phyloP scores from a whole-genome alignment of 768 basidiomycete genomes.

The Lanmaoa rubissima region DNA sequence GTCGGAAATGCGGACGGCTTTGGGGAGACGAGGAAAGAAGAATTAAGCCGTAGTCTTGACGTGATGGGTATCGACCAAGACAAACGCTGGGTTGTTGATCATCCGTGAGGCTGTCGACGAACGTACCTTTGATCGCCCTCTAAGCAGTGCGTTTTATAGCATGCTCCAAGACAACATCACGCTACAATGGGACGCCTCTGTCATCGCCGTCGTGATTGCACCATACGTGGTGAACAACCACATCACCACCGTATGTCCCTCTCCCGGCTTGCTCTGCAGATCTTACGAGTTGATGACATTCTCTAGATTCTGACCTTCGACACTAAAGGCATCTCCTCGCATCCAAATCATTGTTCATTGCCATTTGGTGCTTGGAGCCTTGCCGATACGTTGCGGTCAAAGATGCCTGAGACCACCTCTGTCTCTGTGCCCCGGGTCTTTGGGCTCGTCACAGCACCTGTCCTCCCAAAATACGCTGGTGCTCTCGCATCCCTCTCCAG shows the following conservation, averaged over 20 bases:
- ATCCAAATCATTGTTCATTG: conserved; percentile 83
- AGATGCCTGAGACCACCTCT: conserved; percentile 29
- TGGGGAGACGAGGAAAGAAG: conserved; percentile 55
- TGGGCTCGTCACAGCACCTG: conserved; percentile 57
- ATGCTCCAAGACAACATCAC: conserved; percentile 76
- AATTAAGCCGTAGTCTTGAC: conserved; percentile 63
- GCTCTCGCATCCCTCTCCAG: conserved; percentile 48
- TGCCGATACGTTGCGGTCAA: conserved; percentile 28
- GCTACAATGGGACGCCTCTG: conserved; percentile 55
- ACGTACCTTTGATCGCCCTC: conserved; percentile 4
- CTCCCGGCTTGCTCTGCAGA: neutral
- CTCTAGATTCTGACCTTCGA: conserved; percentile 86
- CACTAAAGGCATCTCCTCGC: conserved; percentile 67
- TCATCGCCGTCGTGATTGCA: conserved; percentile 57
- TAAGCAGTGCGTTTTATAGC: conserved; percentile 35
- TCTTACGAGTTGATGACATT: neutral
- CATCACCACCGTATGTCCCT: conserved; percentile 57
- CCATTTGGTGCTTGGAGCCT: conserved; percentile 53
- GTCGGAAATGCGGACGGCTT: conserved; percentile 78
- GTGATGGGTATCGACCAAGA: conserved; percentile 59
- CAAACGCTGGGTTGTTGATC: conserved; percentile 61
- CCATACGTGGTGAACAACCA: conserved; percentile 56
- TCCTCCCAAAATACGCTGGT: conserved; percentile 60
- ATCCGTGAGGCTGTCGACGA: conserved; percentile 53
- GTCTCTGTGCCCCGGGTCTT: conserved; percentile 45